phyloP scores from a whole-genome alignment of 352 stramenopile species.

The Phytophthora uliginosa region DNA sequence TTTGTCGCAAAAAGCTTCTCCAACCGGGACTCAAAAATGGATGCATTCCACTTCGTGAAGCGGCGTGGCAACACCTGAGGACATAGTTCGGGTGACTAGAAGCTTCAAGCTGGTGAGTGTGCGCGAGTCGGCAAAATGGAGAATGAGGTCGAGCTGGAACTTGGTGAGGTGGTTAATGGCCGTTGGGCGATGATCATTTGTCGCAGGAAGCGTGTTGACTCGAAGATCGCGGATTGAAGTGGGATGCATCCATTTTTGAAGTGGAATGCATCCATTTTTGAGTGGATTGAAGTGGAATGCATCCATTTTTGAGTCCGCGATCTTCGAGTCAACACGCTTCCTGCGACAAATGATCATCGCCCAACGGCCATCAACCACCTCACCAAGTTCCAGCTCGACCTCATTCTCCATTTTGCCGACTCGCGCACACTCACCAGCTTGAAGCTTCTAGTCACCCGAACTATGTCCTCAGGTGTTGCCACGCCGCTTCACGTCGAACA shows the following conservation, averaged over 20 bases:
- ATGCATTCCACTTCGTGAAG: slow-evolving; percentile 1
- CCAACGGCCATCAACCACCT: not conserved
- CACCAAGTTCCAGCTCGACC: not conserved
- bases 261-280: too few relatives aligned
- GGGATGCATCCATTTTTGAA: not conserved
- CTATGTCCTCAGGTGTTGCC: not conserved
- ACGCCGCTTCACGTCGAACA: slow-evolving; percentile 6
- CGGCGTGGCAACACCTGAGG: too few relatives aligned
- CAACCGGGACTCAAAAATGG: not conserved
- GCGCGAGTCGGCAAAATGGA: not conserved
- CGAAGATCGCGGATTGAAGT: slow-evolving; percentile 7
- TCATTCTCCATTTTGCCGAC: slow-evolving; percentile 8
- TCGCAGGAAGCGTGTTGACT: not conserved
- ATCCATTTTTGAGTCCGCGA: too few relatives aligned
- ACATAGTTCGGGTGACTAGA: too few relatives aligned
- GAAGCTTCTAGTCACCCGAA: too few relatives aligned
- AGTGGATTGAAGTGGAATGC: too few relatives aligned
- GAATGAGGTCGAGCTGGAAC: not conserved
- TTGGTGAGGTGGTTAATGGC: not conserved
- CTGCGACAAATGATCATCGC: slow-evolving; percentile 9
- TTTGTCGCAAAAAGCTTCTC: too few relatives aligned
- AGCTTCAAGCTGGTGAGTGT: not conserved
- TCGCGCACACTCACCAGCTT: not conserved
- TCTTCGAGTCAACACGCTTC: slow-evolving; percentile 2
- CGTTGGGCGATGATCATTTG: slow-evolving; percentile 11